Conservation (phyloP, 148 eudicot species). For the Cornus florida region DNA sequence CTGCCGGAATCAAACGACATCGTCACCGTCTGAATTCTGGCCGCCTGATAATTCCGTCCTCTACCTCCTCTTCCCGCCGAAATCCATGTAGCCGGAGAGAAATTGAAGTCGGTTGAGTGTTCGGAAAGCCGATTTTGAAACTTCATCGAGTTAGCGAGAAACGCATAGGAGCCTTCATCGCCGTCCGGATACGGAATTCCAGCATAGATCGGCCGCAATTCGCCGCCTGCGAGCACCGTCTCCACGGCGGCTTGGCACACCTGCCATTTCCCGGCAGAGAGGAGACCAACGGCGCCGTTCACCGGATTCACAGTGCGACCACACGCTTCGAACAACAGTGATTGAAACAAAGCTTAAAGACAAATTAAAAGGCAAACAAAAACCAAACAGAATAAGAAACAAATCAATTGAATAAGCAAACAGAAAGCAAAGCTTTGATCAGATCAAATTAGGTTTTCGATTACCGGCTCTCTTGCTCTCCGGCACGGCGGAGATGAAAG, state of each 20-base stretch:
- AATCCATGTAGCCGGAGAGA: neutral
- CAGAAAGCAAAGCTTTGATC: neutral
- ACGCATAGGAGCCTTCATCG: conserved; percentile 7
- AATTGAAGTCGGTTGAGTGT: neutral
- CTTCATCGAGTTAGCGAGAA: neutral
- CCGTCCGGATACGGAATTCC: conserved; percentile 3
- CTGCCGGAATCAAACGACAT: conserved; percentile 34
- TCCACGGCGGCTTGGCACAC: conserved; percentile 52
- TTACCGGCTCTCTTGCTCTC: conserved; percentile 45
- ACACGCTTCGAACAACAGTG: conserved; percentile 64
- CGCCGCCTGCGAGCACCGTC: conserved; percentile 51
- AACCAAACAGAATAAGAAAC: neutral
- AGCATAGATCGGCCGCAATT: conserved; percentile 27
- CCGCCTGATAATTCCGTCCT: neutral
- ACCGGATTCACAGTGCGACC: conserved; percentile 71
- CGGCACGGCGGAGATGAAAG: conserved; percentile 60
- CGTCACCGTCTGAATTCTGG: neutral
- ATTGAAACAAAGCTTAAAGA: conserved; percentile 45
- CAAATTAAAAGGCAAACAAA: neutral
- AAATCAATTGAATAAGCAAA: neutral
- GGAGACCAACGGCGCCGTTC: conserved; percentile 56
- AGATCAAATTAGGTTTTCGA: neutral
- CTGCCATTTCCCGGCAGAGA: conserved; percentile 58
- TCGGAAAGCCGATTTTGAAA: neutral
- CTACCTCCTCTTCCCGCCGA: conserved; percentile 8